Evolutionary conservation across 306 rosid genomes (phyloP).

Genomic region (barrel medic (Medicago truncatula)): DNA sequence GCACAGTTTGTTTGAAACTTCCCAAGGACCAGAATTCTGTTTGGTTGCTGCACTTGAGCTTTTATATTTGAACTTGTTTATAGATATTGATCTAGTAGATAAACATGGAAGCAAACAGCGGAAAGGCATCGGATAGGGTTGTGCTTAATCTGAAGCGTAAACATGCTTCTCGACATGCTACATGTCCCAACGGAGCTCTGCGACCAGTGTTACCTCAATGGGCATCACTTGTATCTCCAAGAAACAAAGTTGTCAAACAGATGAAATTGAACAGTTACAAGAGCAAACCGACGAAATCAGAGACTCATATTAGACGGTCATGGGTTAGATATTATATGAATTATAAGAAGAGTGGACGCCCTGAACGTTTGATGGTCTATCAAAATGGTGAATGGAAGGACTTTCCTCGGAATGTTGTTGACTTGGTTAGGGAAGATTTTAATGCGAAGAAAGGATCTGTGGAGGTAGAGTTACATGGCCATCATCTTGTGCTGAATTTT

Average conservation of each 20-base stretch:
- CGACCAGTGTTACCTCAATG: conserved; percentile 41
- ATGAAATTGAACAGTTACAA: conserved; percentile 53
- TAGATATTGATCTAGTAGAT: conserved; percentile 59
- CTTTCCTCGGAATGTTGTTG: conserved; percentile 66
- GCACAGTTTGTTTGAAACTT: conserved; percentile 40
- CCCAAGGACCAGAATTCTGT: conserved; percentile 44
- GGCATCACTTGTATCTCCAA: conserved; percentile 34
- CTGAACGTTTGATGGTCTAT: conserved; percentile 76
- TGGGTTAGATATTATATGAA: conserved; percentile 62
- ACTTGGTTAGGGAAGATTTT: conserved; percentile 65
- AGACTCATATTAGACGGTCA: conserved; percentile 44
- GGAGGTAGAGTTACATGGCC: conserved; percentile 69
- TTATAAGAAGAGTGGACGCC: conserved; percentile 70
- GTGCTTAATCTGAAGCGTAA: conserved; percentile 61
- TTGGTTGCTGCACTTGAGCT: conserved; percentile 40
- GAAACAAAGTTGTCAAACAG: conserved; percentile 51
- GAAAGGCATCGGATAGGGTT: conserved; percentile 76
- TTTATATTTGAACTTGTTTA: conserved; percentile 55
- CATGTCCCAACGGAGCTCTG: conserved; percentile 55
- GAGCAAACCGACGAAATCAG: conserved; percentile 45
- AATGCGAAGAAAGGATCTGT: conserved; percentile 65
- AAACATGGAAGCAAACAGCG: conserved; percentile 70
- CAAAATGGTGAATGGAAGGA: conserved; percentile 74
- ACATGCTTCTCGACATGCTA: conserved; percentile 56
- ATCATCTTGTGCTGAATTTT: conserved; percentile 70